Evolutionary conservation across 371 early-diverging fungal species (phyloP), one percentile per base, ranked within the genome.

Genomic region (Choanephora cucurbitarum): DNA sequence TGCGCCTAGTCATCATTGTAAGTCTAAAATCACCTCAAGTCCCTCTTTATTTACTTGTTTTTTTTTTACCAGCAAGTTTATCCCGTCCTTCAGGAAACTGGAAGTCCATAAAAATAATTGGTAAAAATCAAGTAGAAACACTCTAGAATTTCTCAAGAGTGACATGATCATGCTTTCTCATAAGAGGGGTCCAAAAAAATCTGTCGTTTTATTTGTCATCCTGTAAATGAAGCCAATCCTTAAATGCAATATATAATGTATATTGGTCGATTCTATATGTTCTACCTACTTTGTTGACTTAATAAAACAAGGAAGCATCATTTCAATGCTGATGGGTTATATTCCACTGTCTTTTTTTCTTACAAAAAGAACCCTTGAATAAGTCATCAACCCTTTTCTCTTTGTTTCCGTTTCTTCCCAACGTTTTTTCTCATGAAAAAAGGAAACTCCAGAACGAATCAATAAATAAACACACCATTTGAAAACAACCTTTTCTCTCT

Each of bases 61-160:
- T 37, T 2, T 14, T 37, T 37, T 37, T 37, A 37, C n/a, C 37
- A 37, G 37, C 37, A 7, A 37, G 7, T 11, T 14, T 14, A 13
- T 21, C 13, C 37, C 41, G 47, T 22, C 44, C 41, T 47, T 7
- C 47, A n/a, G 54, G 58, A 33, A 53, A 58, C 41, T 64, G 64
- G 64, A 64, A 64, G 45, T 64, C 64, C 3, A 64, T 64, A n/a
- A 60, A 60, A 41, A 47, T 39, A 7, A 33, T 55, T 19, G 49
- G 37, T 5, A 63, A 57, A 32, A 43, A 55, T 18, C 39, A 45
- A 31, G 49, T 48, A 4, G 42, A 57, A 37, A 37, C 13, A 37
- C 37, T 37, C 14, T 37, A 11, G 11, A 37, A 37, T 37, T 43
- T 43, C 43, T 19, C 22, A 37, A 37, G 37, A 11, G 14, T 37